Conservation (phyloP, 306 rosid species). For the Lagenaria siceraria region DNA sequence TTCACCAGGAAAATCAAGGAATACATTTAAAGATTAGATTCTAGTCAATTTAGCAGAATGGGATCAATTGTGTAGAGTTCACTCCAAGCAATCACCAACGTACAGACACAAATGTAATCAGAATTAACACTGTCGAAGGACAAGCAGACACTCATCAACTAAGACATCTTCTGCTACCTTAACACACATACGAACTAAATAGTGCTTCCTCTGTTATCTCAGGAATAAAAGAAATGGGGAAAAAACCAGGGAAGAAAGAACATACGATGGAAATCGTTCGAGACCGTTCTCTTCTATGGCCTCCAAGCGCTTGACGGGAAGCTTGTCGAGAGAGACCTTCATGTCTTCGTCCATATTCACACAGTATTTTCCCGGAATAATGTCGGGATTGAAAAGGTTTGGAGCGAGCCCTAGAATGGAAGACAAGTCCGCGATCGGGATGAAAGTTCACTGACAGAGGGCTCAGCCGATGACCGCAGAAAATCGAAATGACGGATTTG, state of each 20-base stretch:
- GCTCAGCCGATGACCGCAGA: not conserved
- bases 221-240: not conserved
- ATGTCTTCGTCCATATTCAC: conserved; percentile 41
- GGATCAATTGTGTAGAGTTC: not conserved
- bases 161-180: not conserved
- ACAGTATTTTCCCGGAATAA: not conserved
- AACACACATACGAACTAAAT: not conserved
- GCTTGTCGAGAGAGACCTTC: conserved; percentile 70
- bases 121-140: not conserved
- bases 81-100: not conserved
- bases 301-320: conserved; percentile 79
- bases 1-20: not conserved
- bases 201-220: not conserved
- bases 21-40: not conserved
- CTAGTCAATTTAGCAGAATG: not conserved
- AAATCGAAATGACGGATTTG: not conserved
- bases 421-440: not conserved
- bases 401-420: conserved; percentile 7
- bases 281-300: conserved; percentile 70
- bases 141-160: not conserved
- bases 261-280: conserved; percentile 73
- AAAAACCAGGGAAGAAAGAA: not conserved
- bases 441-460: conserved; percentile 1
- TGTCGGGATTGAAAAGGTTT: not conserved
- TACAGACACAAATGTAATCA: not conserved